Evolutionary conservation across 768 basidiomycete species (phyloP), one percentile per base, ranked within the genome.

Genomic region (Solioccasus polychromus): DNA sequence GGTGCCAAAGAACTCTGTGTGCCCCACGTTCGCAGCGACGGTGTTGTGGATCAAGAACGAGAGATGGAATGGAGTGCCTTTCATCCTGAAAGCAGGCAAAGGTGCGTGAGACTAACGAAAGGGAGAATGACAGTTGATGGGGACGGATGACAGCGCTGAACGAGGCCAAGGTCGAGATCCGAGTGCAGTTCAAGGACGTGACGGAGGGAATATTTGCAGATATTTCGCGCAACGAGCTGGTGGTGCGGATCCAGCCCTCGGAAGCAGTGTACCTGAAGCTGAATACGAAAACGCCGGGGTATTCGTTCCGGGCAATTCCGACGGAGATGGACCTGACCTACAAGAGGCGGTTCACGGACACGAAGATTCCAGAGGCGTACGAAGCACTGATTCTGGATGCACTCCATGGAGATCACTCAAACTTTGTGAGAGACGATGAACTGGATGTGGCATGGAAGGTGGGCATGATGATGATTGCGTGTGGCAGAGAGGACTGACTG

Each of bases 271-370:
- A 98, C 73, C 77, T 99, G 59, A 99, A 99, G 73, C 69, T 97
- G 68, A 98, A 98, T 75, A 77, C 88, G 35, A 99, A 99, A 76
- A 82, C 83, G 3, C 95, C 95, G 41, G 95, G 95, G 17, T 77
- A 97, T 50, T 72, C 84, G 59, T 95, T 92, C 45, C 82, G 90
- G 34, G 90, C 91, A 35, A 80, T 98, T 51, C 92, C 93, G 24
- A 90, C 88, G 34, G 96, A 99, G 71, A 94, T 99, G 89, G 95
- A 99, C 72, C 70, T 98, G 54, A 96, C 95, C 17, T 99, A 98
- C 79, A 94, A 95, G 80, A 78, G 87, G 45, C 83, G 96, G 35
- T 99, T 98, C 75, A 71, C 81, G 31, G 93, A 96, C 50, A 68
- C 82, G 39, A 85, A 86, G 68, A 97, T 99, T 51, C 96, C 96